These are phyloP conservation scores for Tetrapisispora pingtungensis DNA, from an alignment of 805 yeast species.

Conservation along the genomic window DNA sequence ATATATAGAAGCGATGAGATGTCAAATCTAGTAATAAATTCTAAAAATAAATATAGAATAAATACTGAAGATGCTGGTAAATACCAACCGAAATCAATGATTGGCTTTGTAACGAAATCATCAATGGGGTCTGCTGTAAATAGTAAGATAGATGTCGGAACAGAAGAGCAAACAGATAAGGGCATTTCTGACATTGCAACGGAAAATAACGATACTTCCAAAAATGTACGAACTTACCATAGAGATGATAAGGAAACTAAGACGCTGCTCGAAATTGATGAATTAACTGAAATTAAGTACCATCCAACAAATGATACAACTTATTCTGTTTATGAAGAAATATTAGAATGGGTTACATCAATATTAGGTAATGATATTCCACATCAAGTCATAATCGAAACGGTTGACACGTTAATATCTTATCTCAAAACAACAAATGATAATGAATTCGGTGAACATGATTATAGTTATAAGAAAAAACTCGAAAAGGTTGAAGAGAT, in stretches of 20 bases:
- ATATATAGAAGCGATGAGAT: slow-evolving; percentile 56
- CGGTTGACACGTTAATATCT: slow-evolving; percentile 19
- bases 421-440: slow-evolving; percentile 10
- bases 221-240: neutral
- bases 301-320: slow-evolving; percentile 51
- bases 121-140: slow-evolving; percentile 51
- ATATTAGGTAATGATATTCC: slow-evolving; percentile 62
- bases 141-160: neutral
- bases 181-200: neutral
- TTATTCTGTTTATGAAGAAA: slow-evolving; percentile 39
- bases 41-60: slow-evolving; percentile 39
- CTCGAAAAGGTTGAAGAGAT: slow-evolving; percentile 39
- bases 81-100: slow-evolving; percentile 62
- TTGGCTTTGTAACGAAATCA: slow-evolving; percentile 52
- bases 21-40: slow-evolving; percentile 64
- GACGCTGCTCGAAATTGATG: slow-evolving; percentile 30
- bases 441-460: slow-evolving; percentile 9
- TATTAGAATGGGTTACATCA: slow-evolving; percentile 50
- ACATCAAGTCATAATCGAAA: slow-evolving; percentile 49
- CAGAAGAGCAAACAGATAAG: too few species aligned
- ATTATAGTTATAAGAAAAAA: slow-evolving; percentile 30
- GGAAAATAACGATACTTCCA: neutral
- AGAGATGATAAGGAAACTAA: slow-evolving; percentile 3
- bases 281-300: slow-evolving; percentile 45
- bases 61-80: slow-evolving; percentile 37